Percentiles rank a stretch among this genome's conserved stretches.
phyloP scores from a whole-genome alignment of 345 rosid genomes.

The Populus ilicifolia region DNA sequence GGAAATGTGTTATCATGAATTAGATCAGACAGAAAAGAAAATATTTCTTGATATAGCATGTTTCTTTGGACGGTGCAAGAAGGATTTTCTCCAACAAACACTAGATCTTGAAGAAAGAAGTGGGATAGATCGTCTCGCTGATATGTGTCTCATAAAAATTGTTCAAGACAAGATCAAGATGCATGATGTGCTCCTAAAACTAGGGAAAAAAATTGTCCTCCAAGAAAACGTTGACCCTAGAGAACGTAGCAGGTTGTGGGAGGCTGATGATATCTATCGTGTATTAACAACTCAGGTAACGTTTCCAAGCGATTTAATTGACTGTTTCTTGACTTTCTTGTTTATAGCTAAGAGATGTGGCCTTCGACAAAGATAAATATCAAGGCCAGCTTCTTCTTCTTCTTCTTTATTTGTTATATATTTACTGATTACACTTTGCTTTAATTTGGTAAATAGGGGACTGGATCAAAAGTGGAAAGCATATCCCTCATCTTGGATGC shows the following conservation, averaged over 20 bases:
- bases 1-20: not conserved
- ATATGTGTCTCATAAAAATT: slow-evolving; percentile 1
- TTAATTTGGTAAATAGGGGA: not conserved
- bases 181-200: slow-evolving; percentile 3
- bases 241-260: not conserved
- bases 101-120: not conserved
- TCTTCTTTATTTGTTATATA: no score
- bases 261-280: no score
- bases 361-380: no score
- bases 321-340: no score
- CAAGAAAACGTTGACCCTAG: not conserved
- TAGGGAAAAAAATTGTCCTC: not conserved
- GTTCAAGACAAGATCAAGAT: not conserved
- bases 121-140: not conserved
- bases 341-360: no score
- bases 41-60: slow-evolving; percentile 18
- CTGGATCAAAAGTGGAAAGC: not conserved
- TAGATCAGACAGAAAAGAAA: not conserved
- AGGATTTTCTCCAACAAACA: not conserved
- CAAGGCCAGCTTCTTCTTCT: no score
- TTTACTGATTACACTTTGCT: no score
- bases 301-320: no score
- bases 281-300: no score
- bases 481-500: not conserved
- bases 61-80: not conserved